These are phyloP conservation scores for Neurospora sp. DNA, from an alignment of 495 filamentous ascomycete genomes.

Conservation along the genomic window DNA sequence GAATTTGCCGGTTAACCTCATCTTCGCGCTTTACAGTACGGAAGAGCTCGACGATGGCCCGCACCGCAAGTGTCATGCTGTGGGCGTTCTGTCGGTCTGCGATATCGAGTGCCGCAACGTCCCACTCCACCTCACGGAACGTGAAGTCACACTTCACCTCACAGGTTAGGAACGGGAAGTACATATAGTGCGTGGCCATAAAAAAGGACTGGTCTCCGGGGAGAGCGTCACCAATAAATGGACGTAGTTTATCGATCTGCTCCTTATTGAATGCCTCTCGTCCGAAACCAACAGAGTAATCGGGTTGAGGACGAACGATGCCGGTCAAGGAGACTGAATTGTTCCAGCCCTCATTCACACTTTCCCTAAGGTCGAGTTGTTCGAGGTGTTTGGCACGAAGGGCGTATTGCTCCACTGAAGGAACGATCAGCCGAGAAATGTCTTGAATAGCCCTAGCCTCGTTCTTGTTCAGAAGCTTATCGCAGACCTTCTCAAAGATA, in stretches of 20 bases:
- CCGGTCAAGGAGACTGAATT: conserved; percentile 22
- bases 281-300: conserved; percentile 29
- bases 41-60: conserved; percentile 27
- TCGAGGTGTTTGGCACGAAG: background rate
- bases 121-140: conserved; percentile 21
- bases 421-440: conserved; percentile 13
- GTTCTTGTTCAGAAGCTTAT: background rate
- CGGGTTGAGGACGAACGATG: conserved; percentile 26
- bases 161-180: conserved; percentile 17
- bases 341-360: conserved; percentile 34
- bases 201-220: conserved; percentile 3
- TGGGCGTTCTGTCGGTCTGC: conserved; percentile 13
- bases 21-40: conserved; percentile 20
- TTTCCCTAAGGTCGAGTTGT: conserved; percentile 21
- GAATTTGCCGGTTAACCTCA: conserved; percentile 29
- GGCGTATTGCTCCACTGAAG: background rate
- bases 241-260: conserved; percentile 29
- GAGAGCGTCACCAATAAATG: conserved; percentile 21
- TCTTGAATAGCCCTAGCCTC: background rate
- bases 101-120: conserved; percentile 20
- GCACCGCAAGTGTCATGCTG: conserved; percentile 31
- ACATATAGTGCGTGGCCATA: conserved; percentile 22
- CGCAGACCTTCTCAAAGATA: background rate
- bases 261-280: conserved; percentile 30
- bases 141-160: conserved; percentile 17